These are phyloP conservation scores for Erysiphe pulchra DNA, from an alignment of 2,329 filamentous ascomycete genomes.

Conservation along the genomic window DNA sequence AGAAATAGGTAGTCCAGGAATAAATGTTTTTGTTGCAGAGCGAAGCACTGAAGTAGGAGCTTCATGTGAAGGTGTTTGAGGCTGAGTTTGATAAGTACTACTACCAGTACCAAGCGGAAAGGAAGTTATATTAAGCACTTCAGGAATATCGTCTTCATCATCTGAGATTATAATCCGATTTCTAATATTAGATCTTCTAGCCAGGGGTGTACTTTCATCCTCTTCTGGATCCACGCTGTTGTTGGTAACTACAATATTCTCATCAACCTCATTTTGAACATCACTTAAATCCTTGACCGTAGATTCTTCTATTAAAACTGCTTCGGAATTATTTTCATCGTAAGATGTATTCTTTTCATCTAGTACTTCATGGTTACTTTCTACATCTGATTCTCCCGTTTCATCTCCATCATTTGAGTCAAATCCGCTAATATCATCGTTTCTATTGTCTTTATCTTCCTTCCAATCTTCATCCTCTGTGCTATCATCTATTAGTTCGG, in stretches of 20 bases:
- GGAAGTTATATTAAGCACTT: conserved; percentile 11
- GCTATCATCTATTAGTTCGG: conserved; percentile 20
- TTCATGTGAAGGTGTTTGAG: conserved; percentile 17
- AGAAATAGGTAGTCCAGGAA: conserved; percentile 37
- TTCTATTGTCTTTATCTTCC: conserved; percentile 19
- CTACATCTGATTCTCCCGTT: conserved; percentile 14
- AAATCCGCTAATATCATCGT: conserved; percentile 15
- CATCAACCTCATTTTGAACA: neutral
- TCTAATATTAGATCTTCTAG: neutral
- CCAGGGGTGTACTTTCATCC: conserved; percentile 3
- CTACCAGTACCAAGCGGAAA: conserved; percentile 7
- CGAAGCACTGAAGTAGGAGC: conserved; percentile 38
- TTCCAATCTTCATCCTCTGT: conserved; percentile 29
- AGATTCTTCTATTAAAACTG: no score
- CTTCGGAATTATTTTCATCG: neutral
- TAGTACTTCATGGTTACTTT: conserved; percentile 15
- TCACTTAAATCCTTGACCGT: neutral
- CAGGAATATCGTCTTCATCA: conserved; percentile 18
- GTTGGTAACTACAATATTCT: conserved; percentile 7
- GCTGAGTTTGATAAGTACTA: conserved; percentile 11
- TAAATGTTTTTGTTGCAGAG: conserved; percentile 41
- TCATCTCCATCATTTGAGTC: conserved; percentile 20
- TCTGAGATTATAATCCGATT: conserved; percentile 15
- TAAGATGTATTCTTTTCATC: conserved; percentile 10
- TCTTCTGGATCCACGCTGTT: conserved; percentile 17